Base-by-base conservation (phyloP, 192 early-diverging fungal genomes). In the Thamnidium elegans region DNA sequence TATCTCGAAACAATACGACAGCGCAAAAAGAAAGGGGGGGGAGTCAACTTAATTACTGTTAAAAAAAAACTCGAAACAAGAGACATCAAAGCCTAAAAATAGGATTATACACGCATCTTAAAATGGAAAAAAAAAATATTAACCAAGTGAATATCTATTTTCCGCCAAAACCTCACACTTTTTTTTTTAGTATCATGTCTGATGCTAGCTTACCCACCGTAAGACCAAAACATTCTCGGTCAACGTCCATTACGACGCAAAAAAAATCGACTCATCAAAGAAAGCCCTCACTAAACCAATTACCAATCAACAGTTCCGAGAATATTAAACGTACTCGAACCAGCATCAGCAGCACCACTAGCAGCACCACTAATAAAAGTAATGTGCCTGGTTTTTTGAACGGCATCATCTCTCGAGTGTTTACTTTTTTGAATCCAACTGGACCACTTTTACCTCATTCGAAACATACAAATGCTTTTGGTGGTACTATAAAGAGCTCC, bases 381-480 rank as follows among this genome's bases (percentile, higher is more conserved):
- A 15, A 13, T 23, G 34, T 58, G 20, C 56, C 46, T 19, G 17
- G 46, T 5, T 48, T 58, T 10, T 23, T 59, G 3, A 43, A 45
- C 43, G 19, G 39, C 1, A 23, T 59, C 21, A 23, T 15, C 8
- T 59, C 43, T 13, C n/a, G 26, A 23, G 20, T 66, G 5, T 9
- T 63, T 46, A 42, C 60, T 17, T 64, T 51, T 58, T 39, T 68
- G 32, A 52, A 68, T 45, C 58, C 52, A 39, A 48, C 64, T 19
- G 36, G 50, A 5, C 71, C 71, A n/a, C 48, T 68, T 8, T 47
- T 73, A 31, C 71, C 71, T 34, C 71, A 68, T 2, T 55, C 58
- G 30, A 68, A 73, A 32, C 66, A 68, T 32, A 31, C 46, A 0
- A 23, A 26, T 21, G 71, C 71, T 2, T 73, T 73, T 65, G 71